A percentile compares a stretch with the other conserved stretches of the same genome.
phyloP scores from a whole-genome alignment of 495 filamentous ascomycete genomes.

The Trichoderma asperelloides region DNA sequence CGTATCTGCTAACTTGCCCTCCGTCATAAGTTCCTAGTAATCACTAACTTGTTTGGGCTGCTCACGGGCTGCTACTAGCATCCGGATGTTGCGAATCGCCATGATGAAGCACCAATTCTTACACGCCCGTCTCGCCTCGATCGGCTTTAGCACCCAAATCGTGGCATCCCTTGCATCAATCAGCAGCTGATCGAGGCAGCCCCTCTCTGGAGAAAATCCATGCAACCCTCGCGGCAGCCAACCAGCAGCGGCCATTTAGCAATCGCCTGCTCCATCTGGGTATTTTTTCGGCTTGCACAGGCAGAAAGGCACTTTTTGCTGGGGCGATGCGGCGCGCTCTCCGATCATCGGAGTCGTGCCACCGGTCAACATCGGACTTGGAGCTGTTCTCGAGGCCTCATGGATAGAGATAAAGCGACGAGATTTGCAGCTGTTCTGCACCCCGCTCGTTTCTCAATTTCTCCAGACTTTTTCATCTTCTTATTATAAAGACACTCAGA shows the following conservation, averaged over 20 bases:
- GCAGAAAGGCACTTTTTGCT: neutral
- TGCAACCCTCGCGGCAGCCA: neutral
- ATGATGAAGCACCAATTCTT: no score
- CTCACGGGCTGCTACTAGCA: no score
- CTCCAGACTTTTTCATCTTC: neutral
- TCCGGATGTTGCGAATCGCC: no score
- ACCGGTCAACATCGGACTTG: conserved; percentile 1
- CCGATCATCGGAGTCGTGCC: conserved; percentile 22
- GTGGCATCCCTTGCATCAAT: no score
- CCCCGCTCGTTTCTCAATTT: conserved; percentile 7
- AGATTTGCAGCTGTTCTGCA: conserved; percentile 9
- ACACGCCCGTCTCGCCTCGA: no score
- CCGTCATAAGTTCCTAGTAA: no score
- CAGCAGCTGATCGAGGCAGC: neutral
- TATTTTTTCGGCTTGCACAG: neutral
- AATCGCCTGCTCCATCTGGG: neutral
- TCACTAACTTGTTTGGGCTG: no score
- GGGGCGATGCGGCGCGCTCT: conserved; percentile 11
- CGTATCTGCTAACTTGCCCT: no score
- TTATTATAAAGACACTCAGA: no score
- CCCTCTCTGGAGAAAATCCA: neutral
- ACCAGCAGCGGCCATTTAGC: neutral
- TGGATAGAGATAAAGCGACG: neutral
- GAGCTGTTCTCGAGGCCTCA: neutral
- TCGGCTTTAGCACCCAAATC: no score